These are phyloP conservation scores for Wickerhamiella azyma DNA, from an alignment of 805 yeast genomes.

Conservation along the genomic window DNA sequence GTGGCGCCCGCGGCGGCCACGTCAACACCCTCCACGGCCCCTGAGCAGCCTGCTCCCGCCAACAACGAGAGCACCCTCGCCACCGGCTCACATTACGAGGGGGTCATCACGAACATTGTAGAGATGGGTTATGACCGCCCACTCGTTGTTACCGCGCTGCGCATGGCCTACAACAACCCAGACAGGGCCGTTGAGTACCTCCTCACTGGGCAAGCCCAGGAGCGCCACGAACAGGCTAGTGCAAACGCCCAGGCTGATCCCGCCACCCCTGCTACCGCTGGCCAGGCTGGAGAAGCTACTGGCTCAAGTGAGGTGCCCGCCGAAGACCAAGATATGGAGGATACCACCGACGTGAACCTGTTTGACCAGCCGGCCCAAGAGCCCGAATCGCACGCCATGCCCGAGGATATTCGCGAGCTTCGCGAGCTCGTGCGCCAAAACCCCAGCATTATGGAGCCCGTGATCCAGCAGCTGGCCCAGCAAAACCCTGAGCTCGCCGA, in stretches of 20 bases:
- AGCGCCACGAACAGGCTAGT: not conserved
- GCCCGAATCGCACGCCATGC: constrained; percentile 13
- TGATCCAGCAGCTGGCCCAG: constrained; percentile 68
- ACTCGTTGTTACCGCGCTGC: constrained; percentile 77
- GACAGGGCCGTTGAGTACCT: constrained; percentile 96
- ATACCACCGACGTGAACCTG: constrained; percentile 27
- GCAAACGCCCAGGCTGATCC: too few species aligned
- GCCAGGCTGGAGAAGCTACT: constrained; percentile 13
- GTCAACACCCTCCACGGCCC: too few species aligned
- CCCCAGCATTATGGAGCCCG: constrained; percentile 77
- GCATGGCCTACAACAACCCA: constrained; percentile 94
- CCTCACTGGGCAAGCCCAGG: constrained; percentile 46
- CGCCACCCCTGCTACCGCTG: too few species aligned
- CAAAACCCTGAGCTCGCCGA: constrained; percentile 76
- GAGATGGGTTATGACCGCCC: constrained; percentile 91
- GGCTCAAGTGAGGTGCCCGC: constrained; percentile 3
- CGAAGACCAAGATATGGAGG: not conserved
- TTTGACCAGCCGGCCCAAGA: constrained; percentile 20
- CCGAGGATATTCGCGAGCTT: constrained; percentile 39
- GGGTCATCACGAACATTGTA: constrained; percentile 64
- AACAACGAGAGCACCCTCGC: constrained; percentile 31
- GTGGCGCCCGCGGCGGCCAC: constrained; percentile 3
- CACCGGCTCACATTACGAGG: constrained; percentile 63
- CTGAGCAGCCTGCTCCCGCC: constrained; percentile 14
- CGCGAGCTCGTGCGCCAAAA: constrained; percentile 69